Percentiles rank a stretch among this genome's conserved stretches.
phyloP scores from a whole-genome alignment of 768 basidiomycete genomes.

The Hericium alpestre region DNA sequence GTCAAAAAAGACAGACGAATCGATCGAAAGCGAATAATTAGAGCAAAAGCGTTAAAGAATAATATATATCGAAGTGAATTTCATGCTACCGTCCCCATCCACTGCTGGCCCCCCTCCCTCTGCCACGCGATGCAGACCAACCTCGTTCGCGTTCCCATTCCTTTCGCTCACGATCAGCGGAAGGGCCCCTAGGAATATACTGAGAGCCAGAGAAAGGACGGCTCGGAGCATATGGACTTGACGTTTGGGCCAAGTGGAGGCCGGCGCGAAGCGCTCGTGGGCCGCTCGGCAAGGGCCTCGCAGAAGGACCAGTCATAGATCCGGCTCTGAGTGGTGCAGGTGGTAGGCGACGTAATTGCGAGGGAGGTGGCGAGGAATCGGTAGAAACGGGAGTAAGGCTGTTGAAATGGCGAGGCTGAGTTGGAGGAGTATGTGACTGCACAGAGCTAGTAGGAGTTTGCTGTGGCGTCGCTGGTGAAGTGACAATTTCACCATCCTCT shows the following conservation, averaged over 20 bases:
- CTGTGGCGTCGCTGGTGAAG: background rate
- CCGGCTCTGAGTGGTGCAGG: conserved; percentile 6
- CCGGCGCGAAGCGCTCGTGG: conserved; percentile 11
- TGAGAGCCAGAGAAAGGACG: conserved; percentile 3
- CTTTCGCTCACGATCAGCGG: conserved; percentile 9
- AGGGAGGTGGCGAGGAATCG: background rate
- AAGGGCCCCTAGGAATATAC: conserved; percentile 11
- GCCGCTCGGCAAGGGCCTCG: conserved; percentile 12
- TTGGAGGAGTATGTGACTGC: conserved; percentile 1
- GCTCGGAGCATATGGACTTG: background rate
- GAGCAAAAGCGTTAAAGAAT: background rate
- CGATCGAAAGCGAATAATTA: background rate
- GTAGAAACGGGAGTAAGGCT: background rate
- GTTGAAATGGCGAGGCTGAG: conserved; percentile 11
- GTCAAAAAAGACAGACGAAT: background rate
- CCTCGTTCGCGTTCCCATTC: conserved; percentile 8
- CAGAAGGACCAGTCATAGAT: conserved; percentile 5
- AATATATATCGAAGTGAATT: background rate
- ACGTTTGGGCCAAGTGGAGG: background rate
- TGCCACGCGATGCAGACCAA: background rate
- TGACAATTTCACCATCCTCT: conserved; percentile 12
- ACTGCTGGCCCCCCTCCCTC: conserved; percentile 9
- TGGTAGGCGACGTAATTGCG: conserved; percentile 7
- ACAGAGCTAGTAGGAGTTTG: background rate
- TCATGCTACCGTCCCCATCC: conserved; percentile 9